Percentiles rank a stretch among this genome's conserved stretches.
Evolutionary conservation across 805 yeast species (phyloP).

Genomic region (Dipodascopsis tothii): DNA sequence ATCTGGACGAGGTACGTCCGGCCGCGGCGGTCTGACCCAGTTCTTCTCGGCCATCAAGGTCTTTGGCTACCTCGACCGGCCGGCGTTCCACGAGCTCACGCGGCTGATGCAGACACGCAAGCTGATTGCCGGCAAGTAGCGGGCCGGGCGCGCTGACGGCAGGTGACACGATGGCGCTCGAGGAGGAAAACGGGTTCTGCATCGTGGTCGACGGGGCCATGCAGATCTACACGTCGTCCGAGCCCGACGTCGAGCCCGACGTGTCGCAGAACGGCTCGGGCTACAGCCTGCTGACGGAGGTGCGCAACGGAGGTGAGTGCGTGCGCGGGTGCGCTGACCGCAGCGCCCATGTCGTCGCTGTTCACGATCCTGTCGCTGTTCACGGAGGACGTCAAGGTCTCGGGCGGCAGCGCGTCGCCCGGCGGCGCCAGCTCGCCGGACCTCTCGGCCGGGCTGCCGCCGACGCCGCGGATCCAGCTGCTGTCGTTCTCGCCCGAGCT

Average conservation of each 20-base stretch:
- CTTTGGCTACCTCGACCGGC: conserved; percentile 84
- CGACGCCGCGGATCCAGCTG: conserved; percentile 13
- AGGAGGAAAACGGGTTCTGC: conserved; percentile 74
- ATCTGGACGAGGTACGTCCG: conserved; percentile 54
- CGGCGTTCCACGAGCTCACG: conserved; percentile 87
- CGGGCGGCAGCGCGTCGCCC: conserved; percentile 1
- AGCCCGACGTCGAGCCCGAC: conserved; percentile 4
- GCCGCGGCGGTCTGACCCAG: conserved; percentile 1
- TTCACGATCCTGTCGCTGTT: conserved; percentile 73
- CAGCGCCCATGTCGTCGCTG: conserved; percentile 71
- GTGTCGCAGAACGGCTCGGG: conserved; percentile 3
- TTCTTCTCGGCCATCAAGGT: conserved; percentile 85
- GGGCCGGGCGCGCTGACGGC: neutral
- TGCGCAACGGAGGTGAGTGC: conserved; percentile 18
- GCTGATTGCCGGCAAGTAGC: conserved; percentile 38
- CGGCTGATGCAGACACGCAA: conserved; percentile 86
- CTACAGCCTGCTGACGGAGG: conserved; percentile 26
- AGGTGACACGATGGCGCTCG: conserved; percentile 68
- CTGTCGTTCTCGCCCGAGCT: neutral
- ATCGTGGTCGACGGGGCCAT: conserved; percentile 88
- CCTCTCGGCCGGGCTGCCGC: conserved; percentile 2
- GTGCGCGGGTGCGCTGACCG: neutral
- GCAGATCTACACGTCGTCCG: conserved; percentile 52
- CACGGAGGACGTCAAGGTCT: conserved; percentile 38
- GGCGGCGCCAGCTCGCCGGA: neutral